Evolutionary conservation across 306 rosid species (phyloP), one percentile per base, ranked within the genome.

Genomic region (Casuarina glauca): DNA sequence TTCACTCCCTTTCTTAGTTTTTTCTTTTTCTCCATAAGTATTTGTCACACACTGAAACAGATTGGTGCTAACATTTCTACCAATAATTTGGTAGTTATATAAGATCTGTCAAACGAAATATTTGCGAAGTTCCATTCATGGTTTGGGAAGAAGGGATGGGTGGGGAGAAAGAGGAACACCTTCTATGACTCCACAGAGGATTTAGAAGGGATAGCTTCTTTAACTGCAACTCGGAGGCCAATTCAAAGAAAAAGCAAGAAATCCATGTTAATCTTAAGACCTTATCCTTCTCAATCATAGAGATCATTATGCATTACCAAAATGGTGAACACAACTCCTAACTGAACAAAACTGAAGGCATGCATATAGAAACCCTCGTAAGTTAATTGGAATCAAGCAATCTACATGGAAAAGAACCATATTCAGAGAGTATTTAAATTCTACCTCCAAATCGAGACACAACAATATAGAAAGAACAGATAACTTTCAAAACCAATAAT

Each of bases 231-330:
- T 61, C 16, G 35, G 7, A 9, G 35, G 67, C 43, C 38, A 70
- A 42, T 20, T 20, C 46, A 60, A 12, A 48, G 26, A 75, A 70
- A 26, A 32, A 76, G 80, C 19, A 45, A 79, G 79, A 74, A 19
- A 15, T 69, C 54, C 54, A 46, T 68, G 72, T 3, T 46, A 69
- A 43, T 26, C 57, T 69, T 45, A 9, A 16, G 46, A 42, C 3
- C 8, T 16, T n/a, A 2, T 10, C 0, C 45, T 7, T 0, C 55
- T 11, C 55, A 2, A 46, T 9, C 5, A 61, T 61, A 35, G 1
- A 36, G n/a, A 26, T 10, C 38, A 26, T 26, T 26, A 26, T 61
- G 19, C 41, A 61, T 35, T 38, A 35, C 17, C 44, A 61, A 42
- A 32, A 61, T 61, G 0, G 36, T 6, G 42, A 61, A 17, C 35